Conservation (phyloP, 1,139 yeast genomes). For the Suhomyces taliae region DNA sequence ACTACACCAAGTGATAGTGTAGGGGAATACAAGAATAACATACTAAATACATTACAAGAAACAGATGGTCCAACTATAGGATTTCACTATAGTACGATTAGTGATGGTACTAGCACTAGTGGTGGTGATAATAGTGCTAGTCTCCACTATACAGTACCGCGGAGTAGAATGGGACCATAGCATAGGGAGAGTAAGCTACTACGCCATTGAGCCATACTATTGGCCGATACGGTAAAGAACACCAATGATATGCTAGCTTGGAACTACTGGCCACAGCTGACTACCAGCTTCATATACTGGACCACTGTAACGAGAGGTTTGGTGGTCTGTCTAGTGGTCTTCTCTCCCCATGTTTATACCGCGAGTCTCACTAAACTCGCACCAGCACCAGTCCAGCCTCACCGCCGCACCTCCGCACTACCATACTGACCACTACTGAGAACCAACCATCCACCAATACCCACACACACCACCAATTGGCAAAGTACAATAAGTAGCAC, state of each 20-base stretch:
- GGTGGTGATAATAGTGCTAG: not conserved
- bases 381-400: not conserved
- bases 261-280: too few relatives aligned
- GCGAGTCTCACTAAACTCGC: not conserved
- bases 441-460: not conserved
- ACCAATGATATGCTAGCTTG: too few relatives aligned
- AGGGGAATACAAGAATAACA: not conserved
- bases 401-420: not conserved
- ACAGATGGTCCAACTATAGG: not conserved
- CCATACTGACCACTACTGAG: not conserved
- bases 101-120: not conserved
- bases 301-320: too few relatives aligned
- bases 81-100: not conserved
- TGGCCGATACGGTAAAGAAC: too few relatives aligned
- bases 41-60: not conserved
- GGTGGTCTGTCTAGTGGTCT: too few relatives aligned
- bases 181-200: too few relatives aligned
- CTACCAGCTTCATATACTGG: too few relatives aligned
- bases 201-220: too few relatives aligned
- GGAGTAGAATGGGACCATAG: too few relatives aligned
- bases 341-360: too few relatives aligned
- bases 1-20: slow-evolving; percentile 25
- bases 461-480: not conserved
- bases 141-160: too few relatives aligned
- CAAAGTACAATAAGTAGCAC: too few relatives aligned